phyloP scores from a whole-genome alignment of 1,284 basidiomycete genomes.

The Inonotus hispidus region DNA sequence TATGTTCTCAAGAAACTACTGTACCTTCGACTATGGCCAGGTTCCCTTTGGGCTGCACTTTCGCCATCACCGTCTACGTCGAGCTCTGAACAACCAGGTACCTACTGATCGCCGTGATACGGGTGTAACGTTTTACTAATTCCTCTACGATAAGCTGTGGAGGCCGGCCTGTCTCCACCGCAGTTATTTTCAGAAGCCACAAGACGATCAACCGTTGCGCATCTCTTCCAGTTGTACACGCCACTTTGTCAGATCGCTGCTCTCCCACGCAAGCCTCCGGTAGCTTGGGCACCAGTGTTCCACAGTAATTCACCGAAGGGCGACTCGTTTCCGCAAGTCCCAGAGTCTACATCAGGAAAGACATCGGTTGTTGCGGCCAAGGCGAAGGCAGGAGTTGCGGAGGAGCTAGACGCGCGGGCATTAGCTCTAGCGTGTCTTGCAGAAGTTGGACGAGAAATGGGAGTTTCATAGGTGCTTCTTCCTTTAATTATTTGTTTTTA shows the following conservation, averaged over 20 bases:
- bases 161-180: slow-evolving; percentile 40
- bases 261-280: slow-evolving; percentile 57
- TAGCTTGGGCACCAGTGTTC: slow-evolving; percentile 51
- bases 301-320: slow-evolving; percentile 12
- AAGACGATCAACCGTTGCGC: slow-evolving; percentile 67
- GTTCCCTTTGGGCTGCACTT: slow-evolving; percentile 68
- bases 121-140: neutral
- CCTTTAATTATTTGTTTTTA: neutral
- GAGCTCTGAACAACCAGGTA: slow-evolving; percentile 49
- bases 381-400: slow-evolving; percentile 24
- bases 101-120: slow-evolving; percentile 18
- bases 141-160: slow-evolving; percentile 32
- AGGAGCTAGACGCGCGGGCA: slow-evolving; percentile 60
- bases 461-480: slow-evolving; percentile 6
- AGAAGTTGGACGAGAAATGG: slow-evolving; percentile 66
- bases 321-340: slow-evolving; percentile 20
- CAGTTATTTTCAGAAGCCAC: slow-evolving; percentile 60
- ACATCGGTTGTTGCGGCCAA: slow-evolving; percentile 8
- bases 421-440: slow-evolving; percentile 68
- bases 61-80: slow-evolving; percentile 57
- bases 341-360: neutral
- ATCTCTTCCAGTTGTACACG: slow-evolving; percentile 82
- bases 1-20: slow-evolving; percentile 79
- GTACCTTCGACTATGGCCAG: slow-evolving; percentile 63
- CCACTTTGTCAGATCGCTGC: slow-evolving; percentile 75